A percentile compares a stretch with the other conserved stretches of the same genome.
Evolutionary conservation across 2,329 filamentous ascomycete genomes (phyloP).

Genomic region (Fusarium brachygibbosum): DNA sequence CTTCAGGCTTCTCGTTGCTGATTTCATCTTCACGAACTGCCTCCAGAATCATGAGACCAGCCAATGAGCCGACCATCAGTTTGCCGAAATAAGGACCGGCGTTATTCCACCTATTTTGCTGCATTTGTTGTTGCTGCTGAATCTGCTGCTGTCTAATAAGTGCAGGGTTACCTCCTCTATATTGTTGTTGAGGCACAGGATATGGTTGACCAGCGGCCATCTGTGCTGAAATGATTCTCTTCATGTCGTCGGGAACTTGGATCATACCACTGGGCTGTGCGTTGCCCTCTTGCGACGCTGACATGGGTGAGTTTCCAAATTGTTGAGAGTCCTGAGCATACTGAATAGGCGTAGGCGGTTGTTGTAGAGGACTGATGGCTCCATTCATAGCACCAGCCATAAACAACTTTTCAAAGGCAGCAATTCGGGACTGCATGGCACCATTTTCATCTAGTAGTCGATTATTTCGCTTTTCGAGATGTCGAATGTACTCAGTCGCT

Average conservation of each 20-base stretch:
- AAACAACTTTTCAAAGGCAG: conserved; percentile 83
- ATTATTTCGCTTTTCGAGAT: conserved; percentile 91
- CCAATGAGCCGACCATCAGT: conserved; percentile 92
- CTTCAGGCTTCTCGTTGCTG: conserved; percentile 72
- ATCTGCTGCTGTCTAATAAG: conserved; percentile 69
- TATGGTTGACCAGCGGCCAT: conserved; percentile 69
- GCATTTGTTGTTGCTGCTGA: conserved; percentile 65
- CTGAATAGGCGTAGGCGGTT: conserved; percentile 66
- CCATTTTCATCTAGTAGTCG: conserved; percentile 85
- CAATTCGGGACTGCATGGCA: conserved; percentile 81
- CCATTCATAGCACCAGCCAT: conserved; percentile 79
- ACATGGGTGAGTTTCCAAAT: conserved; percentile 62
- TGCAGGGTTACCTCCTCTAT: conserved; percentile 59
- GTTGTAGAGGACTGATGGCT: conserved; percentile 67
- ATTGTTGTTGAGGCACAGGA: conserved; percentile 62
- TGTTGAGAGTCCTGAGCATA: conserved; percentile 61
- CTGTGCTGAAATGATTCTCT: conserved; percentile 70
- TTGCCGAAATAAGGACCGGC: conserved; percentile 74
- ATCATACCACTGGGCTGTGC: conserved; percentile 70
- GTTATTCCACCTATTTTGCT: conserved; percentile 67
- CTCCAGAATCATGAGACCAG: conserved; percentile 92
- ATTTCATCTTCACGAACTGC: conserved; percentile 77
- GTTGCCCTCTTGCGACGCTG: conserved; percentile 55
- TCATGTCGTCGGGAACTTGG: conserved; percentile 75
- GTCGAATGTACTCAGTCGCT: conserved; percentile 94